Conservation (phyloP, 768 basidiomycete genomes). For the Sporobolomyces roseus region DNA sequence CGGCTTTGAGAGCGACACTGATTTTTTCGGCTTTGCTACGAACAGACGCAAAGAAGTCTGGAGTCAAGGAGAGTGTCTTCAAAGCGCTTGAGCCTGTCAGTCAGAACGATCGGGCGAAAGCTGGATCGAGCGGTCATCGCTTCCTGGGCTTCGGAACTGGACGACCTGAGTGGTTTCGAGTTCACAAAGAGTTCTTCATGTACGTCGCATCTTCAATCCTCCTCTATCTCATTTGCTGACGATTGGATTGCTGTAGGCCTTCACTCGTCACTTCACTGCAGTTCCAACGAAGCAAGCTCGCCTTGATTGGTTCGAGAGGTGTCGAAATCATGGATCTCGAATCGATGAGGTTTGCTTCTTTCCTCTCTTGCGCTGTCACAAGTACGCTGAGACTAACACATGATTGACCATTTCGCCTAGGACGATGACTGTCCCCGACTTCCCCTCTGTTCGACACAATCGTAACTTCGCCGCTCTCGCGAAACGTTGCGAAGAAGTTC, state of each 20-base stretch:
- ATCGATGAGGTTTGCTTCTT: constrained; percentile 54
- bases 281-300: constrained; percentile 89
- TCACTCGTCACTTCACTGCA: constrained; percentile 64
- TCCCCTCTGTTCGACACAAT: constrained; percentile 57
- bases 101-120: constrained; percentile 70
- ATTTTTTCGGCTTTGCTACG: neutral
- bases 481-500: constrained; percentile 72
- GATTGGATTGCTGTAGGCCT: neutral
- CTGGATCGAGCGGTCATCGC: constrained; percentile 57
- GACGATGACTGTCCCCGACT: constrained; percentile 67
- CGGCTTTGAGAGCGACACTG: neutral
- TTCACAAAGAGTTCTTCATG: constrained; percentile 61
- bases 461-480: constrained; percentile 63
- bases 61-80: constrained; percentile 91
- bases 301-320: constrained; percentile 85
- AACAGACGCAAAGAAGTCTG: constrained; percentile 74
- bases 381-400: neutral
- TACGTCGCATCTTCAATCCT: neutral
- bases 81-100: constrained; percentile 95
- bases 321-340: constrained; percentile 98
- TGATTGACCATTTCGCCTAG: constrained; percentile 72
- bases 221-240: neutral
- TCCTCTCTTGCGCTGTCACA: neutral
- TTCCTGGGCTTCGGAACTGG: constrained; percentile 64
- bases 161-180: constrained; percentile 89